phyloP scores from a whole-genome alignment of 2,329 filamentous ascomycete genomes.

The Metarhizium rileyi region DNA sequence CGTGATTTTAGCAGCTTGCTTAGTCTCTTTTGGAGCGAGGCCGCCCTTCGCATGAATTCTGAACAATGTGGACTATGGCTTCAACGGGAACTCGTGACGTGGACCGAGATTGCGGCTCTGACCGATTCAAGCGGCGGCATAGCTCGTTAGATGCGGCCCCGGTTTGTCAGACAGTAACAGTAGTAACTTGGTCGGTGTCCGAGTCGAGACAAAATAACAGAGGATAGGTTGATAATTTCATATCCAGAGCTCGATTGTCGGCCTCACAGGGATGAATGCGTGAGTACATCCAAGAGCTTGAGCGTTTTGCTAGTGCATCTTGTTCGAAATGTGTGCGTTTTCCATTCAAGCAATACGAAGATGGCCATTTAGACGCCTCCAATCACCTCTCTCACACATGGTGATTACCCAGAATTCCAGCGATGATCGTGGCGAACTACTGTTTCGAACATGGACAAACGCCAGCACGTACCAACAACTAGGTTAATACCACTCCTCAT shows the following conservation, averaged over 20 bases:
- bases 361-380: neutral
- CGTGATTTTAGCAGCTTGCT: neutral
- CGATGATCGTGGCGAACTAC: too few relatives aligned
- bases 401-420: neutral
- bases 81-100: neutral
- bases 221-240: too few relatives aligned
- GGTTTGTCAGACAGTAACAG: neutral
- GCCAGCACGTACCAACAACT: too few relatives aligned
- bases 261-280: too few relatives aligned
- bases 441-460: too few relatives aligned
- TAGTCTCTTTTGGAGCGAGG: neutral
- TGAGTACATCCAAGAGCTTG: too few relatives aligned
- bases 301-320: too few relatives aligned
- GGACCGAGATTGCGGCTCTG: neutral
- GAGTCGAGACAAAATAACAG: neutral
- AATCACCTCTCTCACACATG: neutral
- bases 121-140: neutral
- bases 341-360: too few relatives aligned
- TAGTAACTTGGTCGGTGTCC: too few relatives aligned
- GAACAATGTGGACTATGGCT: neutral
- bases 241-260: too few relatives aligned
- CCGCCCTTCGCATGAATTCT: neutral
- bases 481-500: neutral
- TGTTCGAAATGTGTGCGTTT: too few relatives aligned
- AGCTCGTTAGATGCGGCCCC: neutral